Evolutionary conservation across 106 monocot species (phyloP).

Genomic region (Allium sativum): DNA sequence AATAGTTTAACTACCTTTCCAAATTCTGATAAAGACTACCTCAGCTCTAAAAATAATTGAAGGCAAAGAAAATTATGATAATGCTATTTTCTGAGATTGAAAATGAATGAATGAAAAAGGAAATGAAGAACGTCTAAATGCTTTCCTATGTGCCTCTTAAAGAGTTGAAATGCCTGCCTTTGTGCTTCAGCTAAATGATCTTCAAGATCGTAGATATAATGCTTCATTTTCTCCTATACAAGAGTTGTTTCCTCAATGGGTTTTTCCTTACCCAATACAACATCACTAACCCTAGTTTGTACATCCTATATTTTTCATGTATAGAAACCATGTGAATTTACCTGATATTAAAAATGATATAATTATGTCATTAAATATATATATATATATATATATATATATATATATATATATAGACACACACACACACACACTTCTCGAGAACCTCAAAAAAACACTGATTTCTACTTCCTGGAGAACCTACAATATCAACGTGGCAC

Average conservation of each 20-base stretch:
- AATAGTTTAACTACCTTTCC: slow-evolving; percentile 94
- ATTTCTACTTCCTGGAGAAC: no score
- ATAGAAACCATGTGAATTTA: no score
- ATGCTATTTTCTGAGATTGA: neutral
- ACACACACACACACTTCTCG: no score
- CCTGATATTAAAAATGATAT: no score
- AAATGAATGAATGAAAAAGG: neutral
- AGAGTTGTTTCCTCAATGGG: slow-evolving; percentile 85
- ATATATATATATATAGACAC: no score
- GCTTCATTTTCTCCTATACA: slow-evolving; percentile 91
- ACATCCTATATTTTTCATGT: slow-evolving; percentile 51
- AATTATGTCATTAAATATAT: no score
- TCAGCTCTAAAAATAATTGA: slow-evolving; percentile 38
- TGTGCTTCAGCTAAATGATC: slow-evolving; percentile 89
- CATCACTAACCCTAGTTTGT: slow-evolving; percentile 93
- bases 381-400: no score
- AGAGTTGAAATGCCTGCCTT: slow-evolving; percentile 90
- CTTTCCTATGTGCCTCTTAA: slow-evolving; percentile 80
- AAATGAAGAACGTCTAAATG: neutral
- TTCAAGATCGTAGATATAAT: slow-evolving; percentile 88
- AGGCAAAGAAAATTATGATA: neutral
- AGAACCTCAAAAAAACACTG: no score
- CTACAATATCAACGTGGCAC: no score
- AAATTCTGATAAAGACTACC: slow-evolving; percentile 86
- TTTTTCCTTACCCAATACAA: slow-evolving; percentile 97